Conservation (phyloP, 495 filamentous ascomycete species). For the Hypoxylon subgilvum region DNA sequence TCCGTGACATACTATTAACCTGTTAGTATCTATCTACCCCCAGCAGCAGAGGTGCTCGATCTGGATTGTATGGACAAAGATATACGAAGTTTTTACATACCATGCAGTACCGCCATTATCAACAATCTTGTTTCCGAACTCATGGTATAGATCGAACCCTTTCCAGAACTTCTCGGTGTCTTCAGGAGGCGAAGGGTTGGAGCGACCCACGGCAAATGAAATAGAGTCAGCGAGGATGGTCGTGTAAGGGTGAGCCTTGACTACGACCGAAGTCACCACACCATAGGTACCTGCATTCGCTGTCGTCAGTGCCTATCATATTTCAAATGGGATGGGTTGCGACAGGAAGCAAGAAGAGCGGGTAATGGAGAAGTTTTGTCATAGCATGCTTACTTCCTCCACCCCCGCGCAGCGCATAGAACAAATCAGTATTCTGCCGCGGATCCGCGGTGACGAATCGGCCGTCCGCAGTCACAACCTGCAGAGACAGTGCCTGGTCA, state of each 20-base stretch:
- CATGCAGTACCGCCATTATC: conserved; percentile 39
- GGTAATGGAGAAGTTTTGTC: neutral
- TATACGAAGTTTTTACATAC: too few species aligned
- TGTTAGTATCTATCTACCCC: too few species aligned
- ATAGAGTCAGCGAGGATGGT: conserved; percentile 39
- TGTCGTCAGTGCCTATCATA: conserved; percentile 1
- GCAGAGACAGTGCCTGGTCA: conserved; percentile 59
- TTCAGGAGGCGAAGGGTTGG: conserved; percentile 42
- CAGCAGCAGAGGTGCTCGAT: neutral
- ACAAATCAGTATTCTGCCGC: conserved; percentile 60
- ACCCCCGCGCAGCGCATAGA: conserved; percentile 67
- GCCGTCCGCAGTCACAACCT: conserved; percentile 64
- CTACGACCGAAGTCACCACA: conserved; percentile 54
- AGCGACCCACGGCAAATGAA: conserved; percentile 42
- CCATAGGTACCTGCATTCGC: conserved; percentile 51
- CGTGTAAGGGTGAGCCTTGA: conserved; percentile 45
- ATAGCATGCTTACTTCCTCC: conserved; percentile 60
- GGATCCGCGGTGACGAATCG: conserved; percentile 58
- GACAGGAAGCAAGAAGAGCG: neutral
- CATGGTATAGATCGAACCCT: conserved; percentile 37
- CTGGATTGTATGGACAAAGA: too few species aligned
- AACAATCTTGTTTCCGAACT: conserved; percentile 36
- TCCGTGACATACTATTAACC: conserved; percentile 15
- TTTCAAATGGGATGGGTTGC: neutral
- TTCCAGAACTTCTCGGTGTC: conserved; percentile 34